These are phyloP conservation scores for Hibiscus syriacus DNA, from an alignment of 345 rosid species.

Conservation along the genomic window DNA sequence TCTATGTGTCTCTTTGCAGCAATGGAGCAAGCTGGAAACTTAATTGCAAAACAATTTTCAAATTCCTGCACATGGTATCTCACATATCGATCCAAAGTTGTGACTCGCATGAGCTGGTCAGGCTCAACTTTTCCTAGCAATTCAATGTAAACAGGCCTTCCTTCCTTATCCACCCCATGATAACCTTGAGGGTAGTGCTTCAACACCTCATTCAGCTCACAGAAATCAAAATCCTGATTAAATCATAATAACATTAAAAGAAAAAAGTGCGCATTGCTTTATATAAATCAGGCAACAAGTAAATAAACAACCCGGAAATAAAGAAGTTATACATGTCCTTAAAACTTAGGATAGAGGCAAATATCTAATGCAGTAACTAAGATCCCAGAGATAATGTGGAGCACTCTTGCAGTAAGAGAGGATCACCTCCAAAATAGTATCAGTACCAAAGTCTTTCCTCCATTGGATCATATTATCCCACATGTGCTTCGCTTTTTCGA, in stretches of 20 bases:
- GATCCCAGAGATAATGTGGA: neutral
- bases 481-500: neutral
- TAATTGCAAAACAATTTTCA: slow-evolving; percentile 65
- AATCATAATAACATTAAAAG: neutral
- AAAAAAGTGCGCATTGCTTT: neutral
- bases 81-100: slow-evolving; percentile 70
- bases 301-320: neutral
- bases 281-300: neutral
- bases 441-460: neutral
- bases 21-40: slow-evolving; percentile 88
- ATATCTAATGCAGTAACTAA: neutral
- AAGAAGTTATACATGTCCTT: neutral
- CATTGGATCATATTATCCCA: neutral
- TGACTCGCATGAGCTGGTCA: slow-evolving; percentile 63
- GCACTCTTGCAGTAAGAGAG: neutral
- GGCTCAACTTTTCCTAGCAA: neutral
- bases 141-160: slow-evolving; percentile 5
- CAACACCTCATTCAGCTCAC: neutral
- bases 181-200: slow-evolving; percentile 20
- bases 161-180: slow-evolving; percentile 98
- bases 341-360: neutral
- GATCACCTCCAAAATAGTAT: neutral
- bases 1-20: slow-evolving; percentile 84
- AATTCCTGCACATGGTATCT: slow-evolving; percentile 89
- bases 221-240: neutral